Conservation (phyloP, 1,284 basidiomycete species). For the Ustilago shanxiensis region DNA sequence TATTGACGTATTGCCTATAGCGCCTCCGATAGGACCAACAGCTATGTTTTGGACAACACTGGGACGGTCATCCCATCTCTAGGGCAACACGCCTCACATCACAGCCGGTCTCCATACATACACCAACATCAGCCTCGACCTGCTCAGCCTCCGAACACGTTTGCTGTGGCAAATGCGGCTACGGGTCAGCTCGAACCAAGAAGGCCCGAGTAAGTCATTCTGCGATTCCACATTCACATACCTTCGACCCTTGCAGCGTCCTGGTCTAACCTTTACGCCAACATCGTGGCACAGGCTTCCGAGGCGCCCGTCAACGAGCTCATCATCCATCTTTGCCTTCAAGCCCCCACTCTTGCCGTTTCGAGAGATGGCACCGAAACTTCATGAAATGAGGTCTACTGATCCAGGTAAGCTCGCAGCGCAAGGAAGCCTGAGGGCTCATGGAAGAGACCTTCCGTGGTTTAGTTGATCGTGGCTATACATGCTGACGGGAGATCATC, state of each 20-base stretch:
- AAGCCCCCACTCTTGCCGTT: slow-evolving; percentile 22
- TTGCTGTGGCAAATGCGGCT: not conserved
- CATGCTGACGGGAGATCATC: not conserved
- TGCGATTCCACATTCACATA: not conserved
- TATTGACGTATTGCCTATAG: not conserved
- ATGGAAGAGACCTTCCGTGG: too few species aligned
- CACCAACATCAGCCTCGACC: not conserved
- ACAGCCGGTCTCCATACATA: not conserved
- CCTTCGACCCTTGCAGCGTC: not conserved
- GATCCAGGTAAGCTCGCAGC: slow-evolving; percentile 13
- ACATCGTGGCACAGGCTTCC: not conserved
- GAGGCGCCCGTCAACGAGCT: slow-evolving; percentile 21
- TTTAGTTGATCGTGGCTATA: not conserved
- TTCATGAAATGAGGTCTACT: not conserved
- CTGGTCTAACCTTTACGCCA: not conserved
- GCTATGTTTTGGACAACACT: not conserved
- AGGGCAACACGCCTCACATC: not conserved
- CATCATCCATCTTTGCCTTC: slow-evolving; percentile 36
- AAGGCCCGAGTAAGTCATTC: not conserved
- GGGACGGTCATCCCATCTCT: slow-evolving; percentile 6
- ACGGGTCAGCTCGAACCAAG: not conserved
- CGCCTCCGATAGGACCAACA: not conserved
- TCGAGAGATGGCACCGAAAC: slow-evolving; percentile 11
- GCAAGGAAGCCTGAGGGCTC: not conserved
- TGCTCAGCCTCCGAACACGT: not conserved